These are phyloP conservation scores for Silybum marianum DNA, from an alignment of 129 eudicot genomes.

Conservation along the genomic window DNA sequence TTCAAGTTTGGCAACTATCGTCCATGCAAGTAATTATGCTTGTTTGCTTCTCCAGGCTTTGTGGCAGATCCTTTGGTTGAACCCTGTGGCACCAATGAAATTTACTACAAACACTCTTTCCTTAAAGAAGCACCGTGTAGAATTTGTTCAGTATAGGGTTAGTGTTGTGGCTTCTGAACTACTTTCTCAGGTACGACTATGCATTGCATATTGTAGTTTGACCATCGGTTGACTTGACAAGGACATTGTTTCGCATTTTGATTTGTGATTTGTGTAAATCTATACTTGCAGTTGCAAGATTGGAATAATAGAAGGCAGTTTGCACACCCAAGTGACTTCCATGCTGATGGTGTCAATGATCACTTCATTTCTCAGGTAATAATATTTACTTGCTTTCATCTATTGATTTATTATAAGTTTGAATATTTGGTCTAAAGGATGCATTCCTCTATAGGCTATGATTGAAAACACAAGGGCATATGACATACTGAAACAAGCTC, in stretches of 20 bases:
- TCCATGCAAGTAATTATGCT: neutral
- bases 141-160: constrained; percentile 80
- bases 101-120: constrained; percentile 39
- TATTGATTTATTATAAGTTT: neutral
- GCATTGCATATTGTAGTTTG: constrained; percentile 14
- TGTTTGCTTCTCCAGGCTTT: constrained; percentile 56
- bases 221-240: neutral
- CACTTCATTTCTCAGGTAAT: constrained; percentile 84
- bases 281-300: constrained; percentile 79
- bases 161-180: constrained; percentile 82
- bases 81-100: constrained; percentile 62
- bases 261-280: constrained; percentile 26
- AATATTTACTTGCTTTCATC: constrained; percentile 13
- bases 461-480: constrained; percentile 77
- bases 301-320: constrained; percentile 97
- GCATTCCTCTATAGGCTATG: constrained; percentile 63
- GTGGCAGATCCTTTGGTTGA: constrained; percentile 98
- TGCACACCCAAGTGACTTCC: constrained; percentile 80
- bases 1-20: neutral
- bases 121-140: constrained; percentile 67
- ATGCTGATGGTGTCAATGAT: constrained; percentile 95
- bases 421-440: constrained; percentile 5
- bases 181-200: constrained; percentile 72
- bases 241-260: neutral
- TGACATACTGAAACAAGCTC: constrained; percentile 85